A percentile compares a stretch with the other conserved stretches of the same genome.
Evolutionary conservation across 495 filamentous ascomycete genomes (phyloP).

Genomic region (Aspergillus coremiiformis): DNA sequence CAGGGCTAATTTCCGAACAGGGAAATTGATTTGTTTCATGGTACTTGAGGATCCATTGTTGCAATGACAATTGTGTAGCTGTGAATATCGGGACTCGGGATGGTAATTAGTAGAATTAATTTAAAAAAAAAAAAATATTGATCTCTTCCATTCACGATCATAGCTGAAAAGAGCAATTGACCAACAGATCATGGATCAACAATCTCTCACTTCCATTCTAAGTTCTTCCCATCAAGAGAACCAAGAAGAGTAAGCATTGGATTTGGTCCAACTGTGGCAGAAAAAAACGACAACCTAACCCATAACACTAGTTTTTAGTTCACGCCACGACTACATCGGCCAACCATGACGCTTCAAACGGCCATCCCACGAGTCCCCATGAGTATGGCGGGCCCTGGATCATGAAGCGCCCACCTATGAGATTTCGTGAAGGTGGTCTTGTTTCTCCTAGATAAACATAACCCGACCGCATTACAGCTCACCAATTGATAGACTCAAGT

Average conservation of each 20-base stretch:
- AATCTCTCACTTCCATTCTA: background rate
- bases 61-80: background rate
- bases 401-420: slow-evolving; percentile 3
- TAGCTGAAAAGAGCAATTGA: slow-evolving; percentile 8
- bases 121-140: background rate
- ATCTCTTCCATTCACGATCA: background rate
- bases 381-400: slow-evolving; percentile 6
- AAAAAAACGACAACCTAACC: background rate
- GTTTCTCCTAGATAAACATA: background rate
- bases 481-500: slow-evolving; percentile 1
- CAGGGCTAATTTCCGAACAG: background rate
- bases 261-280: background rate
- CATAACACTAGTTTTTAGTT: background rate
- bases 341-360: slow-evolving; percentile 2
- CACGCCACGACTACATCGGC: slow-evolving; percentile 2
- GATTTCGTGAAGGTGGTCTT: slow-evolving; percentile 1
- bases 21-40: background rate
- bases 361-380: slow-evolving; percentile 13
- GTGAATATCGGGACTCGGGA: too few species aligned
- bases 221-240: background rate
- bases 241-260: background rate
- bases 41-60: background rate
- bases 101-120: too few species aligned
- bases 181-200: slow-evolving; percentile 9
- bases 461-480: slow-evolving; percentile 1